These are phyloP conservation scores for Rusavskia elegans DNA, from an alignment of 495 filamentous ascomycete genomes.

Conservation along the genomic window DNA sequence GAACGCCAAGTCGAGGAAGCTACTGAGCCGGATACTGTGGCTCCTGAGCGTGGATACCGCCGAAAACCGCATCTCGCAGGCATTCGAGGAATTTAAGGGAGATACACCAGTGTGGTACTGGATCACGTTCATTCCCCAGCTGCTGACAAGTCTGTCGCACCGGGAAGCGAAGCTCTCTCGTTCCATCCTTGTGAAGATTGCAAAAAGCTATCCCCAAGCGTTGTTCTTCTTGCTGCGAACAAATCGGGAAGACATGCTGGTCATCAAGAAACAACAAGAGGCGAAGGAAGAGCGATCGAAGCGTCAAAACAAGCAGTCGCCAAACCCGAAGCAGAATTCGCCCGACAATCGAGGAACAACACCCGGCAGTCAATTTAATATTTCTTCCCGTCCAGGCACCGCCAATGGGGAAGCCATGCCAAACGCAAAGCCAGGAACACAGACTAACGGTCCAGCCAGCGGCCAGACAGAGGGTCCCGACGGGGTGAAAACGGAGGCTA, in stretches of 20 bases:
- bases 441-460: conserved; percentile 21
- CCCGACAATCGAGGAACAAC: conserved; percentile 19
- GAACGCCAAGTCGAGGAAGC: conserved; percentile 87
- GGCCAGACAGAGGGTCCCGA: conserved; percentile 19
- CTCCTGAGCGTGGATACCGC: conserved; percentile 85
- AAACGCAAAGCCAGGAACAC: conserved; percentile 16
- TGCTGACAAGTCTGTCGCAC: conserved; percentile 74
- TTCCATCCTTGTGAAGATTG: conserved; percentile 74
- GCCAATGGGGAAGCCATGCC: conserved; percentile 29
- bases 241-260: conserved; percentile 82
- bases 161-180: conserved; percentile 80
- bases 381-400: conserved; percentile 30
- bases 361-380: conserved; percentile 17
- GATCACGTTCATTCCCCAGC: conserved; percentile 97
- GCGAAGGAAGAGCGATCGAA: conserved; percentile 52
- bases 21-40: conserved; percentile 93
- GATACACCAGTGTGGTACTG: conserved; percentile 97
- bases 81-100: conserved; percentile 88
- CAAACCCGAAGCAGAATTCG: conserved; percentile 27
- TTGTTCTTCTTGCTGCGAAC: conserved; percentile 90
- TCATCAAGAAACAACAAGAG: conserved; percentile 79
- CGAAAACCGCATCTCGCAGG: conserved; percentile 57
- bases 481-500: conserved; percentile 21
- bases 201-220: conserved; percentile 85
- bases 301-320: conserved; percentile 27